A percentile compares a stretch with the other conserved stretches of the same genome.
phyloP scores from a whole-genome alignment of 2,329 filamentous ascomycete genomes.

The Zarea fungicola region DNA sequence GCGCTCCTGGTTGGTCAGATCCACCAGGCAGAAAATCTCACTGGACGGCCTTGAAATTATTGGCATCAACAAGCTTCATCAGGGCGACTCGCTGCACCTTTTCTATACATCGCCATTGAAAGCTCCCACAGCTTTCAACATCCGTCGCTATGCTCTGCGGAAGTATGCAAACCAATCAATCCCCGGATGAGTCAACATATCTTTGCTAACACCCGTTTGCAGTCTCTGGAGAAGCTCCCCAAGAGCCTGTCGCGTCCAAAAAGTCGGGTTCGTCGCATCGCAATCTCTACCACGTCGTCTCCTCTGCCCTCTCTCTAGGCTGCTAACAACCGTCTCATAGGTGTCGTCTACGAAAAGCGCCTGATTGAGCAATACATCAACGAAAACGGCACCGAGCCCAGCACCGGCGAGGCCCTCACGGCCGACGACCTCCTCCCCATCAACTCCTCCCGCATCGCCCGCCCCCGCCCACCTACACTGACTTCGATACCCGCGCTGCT shows the following conservation, averaged over 20 bases:
- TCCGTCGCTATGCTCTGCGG: constrained; percentile 41
- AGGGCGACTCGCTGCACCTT: constrained; percentile 13
- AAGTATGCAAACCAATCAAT: constrained; percentile 30
- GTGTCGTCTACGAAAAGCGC: constrained; percentile 89
- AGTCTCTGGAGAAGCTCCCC: constrained; percentile 96
- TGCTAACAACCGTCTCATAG: constrained; percentile 34
- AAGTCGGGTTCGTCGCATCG: constrained; percentile 68
- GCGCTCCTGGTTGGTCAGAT: background rate
- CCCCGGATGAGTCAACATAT: background rate
- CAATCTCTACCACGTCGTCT: background rate
- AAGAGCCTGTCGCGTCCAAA: constrained; percentile 89
- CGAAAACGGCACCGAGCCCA: constrained; percentile 88
- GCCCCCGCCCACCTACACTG: constrained; percentile 84
- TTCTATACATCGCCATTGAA: constrained; percentile 24
- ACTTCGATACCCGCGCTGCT: constrained; percentile 95
- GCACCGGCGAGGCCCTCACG: constrained; percentile 78
- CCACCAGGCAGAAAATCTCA: constrained; percentile 11
- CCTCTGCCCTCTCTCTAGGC: background rate
- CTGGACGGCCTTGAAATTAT: background rate
- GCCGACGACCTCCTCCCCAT: constrained; percentile 82
- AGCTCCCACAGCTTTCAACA: constrained; percentile 22
- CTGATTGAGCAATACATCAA: constrained; percentile 92
- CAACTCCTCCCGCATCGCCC: constrained; percentile 76
- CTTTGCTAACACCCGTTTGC: constrained; percentile 11
- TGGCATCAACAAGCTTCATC: constrained; percentile 2